Evolutionary conservation across 306 rosid species (phyloP), one percentile per base, ranked within the genome.

Genomic region (Vachellia collinsii): DNA sequence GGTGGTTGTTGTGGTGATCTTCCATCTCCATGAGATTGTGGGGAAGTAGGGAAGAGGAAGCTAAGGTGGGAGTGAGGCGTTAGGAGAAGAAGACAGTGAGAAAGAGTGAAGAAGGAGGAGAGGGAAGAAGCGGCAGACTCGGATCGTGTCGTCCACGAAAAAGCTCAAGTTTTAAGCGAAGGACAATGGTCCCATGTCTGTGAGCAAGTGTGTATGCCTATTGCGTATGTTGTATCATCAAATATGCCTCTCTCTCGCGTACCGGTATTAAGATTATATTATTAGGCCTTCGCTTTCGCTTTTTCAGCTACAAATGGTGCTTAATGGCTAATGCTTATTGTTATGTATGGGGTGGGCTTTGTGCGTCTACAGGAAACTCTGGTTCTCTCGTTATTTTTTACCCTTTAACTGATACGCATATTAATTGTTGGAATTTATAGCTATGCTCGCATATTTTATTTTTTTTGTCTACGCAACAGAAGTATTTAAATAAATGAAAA

Each of bases 111-210:
- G 20, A 10, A 54, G 76, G 53, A 13, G 67, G 7, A 51, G 82
- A 56, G 75, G 54, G 82, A 59, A 76, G 76, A 81, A 90, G 95
- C 95, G 97, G 97, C 91, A 91, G 93, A 88, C 47, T 86, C 97
- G 98, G 97, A 93, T 91, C 97, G 91, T 93, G 98, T 93, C 98
- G 94, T 90, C 86, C 93, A 91, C 93, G 92, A 93, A 84, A 89
- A 81, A 78, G 84, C 76, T 83, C 77, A 82, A 88, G 74, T 64
- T 79, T 88, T 72, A 86, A 79, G 88, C 82, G 74, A 87, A 91
- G 91, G 71, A 79, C 83, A 74, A 86, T 89, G 99, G 97, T 91
- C 99, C 99, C 99, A 88, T 93, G 72, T 80, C 87, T 78, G 77
- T 70, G 86, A 75, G 78, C 51, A 61, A 76, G 73, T 74, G 77